These are phyloP conservation scores for Coriaria nepalensis DNA, from an alignment of 306 rosid species.

Conservation along the genomic window DNA sequence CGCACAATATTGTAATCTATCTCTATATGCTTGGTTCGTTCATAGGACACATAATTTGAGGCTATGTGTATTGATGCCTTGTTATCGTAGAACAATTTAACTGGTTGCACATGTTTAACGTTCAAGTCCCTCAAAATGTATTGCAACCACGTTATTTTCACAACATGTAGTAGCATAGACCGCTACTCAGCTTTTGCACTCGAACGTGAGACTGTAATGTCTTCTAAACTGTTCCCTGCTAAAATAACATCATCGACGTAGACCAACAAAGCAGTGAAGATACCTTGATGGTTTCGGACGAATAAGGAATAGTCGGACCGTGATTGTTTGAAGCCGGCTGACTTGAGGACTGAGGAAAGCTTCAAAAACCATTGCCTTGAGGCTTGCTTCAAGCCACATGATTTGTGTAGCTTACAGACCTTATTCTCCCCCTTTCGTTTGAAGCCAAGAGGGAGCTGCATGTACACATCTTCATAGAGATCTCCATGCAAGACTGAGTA, in stretches of 20 bases:
- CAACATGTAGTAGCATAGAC: neutral
- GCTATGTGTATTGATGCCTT: no score
- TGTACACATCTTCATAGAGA: no score
- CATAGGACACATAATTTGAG: no score
- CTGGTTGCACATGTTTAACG: no score
- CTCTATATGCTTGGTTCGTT: no score
- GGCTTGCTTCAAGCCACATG: neutral
- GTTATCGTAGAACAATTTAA: no score
- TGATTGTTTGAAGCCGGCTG: neutral
- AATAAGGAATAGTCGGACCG: neutral
- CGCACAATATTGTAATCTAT: no score
- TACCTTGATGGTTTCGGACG: neutral
- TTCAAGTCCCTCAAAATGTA: no score
- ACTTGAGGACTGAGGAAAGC: neutral
- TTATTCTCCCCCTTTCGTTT: neutral
- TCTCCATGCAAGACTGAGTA: no score
- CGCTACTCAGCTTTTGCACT: neutral
- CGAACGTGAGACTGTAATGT: neutral
- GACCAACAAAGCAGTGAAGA: neutral
- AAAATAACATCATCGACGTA: neutral
- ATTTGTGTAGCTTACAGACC: neutral
- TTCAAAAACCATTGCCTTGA: neutral
- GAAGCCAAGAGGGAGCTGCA: no score
- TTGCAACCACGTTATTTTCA: neutral
- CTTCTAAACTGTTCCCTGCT: neutral